These are phyloP conservation scores for Sechiopsis laciniata DNA, from an alignment of 306 rosid genomes.

Conservation along the genomic window DNA sequence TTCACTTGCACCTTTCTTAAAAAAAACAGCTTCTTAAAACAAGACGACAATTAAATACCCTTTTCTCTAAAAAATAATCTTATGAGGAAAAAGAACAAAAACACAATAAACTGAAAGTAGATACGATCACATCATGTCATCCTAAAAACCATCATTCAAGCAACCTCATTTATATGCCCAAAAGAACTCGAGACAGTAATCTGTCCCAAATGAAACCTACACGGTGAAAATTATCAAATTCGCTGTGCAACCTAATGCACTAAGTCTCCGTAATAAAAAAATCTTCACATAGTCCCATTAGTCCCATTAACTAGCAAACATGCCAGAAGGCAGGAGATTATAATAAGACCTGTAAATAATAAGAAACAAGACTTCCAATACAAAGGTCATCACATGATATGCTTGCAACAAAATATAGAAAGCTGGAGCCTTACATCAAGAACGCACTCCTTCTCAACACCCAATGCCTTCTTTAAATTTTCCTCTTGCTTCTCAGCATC, in stretches of 20 bases:
- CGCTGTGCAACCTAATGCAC: not conserved
- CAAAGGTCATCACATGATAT: not conserved
- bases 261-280: too few species aligned
- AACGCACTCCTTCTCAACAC: constrained; percentile 93
- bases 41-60: not conserved
- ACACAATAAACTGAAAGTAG: not conserved
- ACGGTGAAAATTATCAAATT: not conserved
- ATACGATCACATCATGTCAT: not conserved
- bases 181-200: not conserved
- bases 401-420: not conserved
- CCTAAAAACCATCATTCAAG: not conserved
- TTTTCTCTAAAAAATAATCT: not conserved
- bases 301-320: not conserved
- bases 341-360: not conserved
- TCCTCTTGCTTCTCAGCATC: constrained; percentile 83
- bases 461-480: constrained; percentile 78
- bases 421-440: constrained; percentile 65
- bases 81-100: not conserved
- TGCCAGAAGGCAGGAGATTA: constrained; percentile 6
- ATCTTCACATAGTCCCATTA: not conserved
- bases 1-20: not conserved
- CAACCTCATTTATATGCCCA: not conserved
- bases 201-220: not conserved
- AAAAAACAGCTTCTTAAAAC: not conserved
- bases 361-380: not conserved